Evolutionary conservation across 768 basidiomycete species (phyloP), one percentile per base, ranked within the genome.

Genomic region (Termitomyces sp.): DNA sequence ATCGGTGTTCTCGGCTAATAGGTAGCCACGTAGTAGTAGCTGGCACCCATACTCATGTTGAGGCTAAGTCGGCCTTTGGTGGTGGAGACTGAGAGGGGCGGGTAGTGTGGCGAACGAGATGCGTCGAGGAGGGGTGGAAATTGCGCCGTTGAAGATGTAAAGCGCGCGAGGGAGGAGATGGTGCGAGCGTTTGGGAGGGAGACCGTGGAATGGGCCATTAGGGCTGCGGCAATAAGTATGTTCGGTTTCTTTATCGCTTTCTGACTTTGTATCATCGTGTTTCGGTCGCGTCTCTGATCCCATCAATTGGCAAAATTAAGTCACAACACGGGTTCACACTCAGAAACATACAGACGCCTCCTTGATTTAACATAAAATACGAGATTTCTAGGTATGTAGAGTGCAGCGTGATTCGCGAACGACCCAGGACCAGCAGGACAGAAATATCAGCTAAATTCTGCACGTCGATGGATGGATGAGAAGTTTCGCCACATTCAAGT

Each of bases 161-260:
- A 85, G 13, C 82, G 78, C 8, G 80, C 75, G 20, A 87, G 78
- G 16, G 76, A 72, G 1, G 84, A 80, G n/a, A 74, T 65, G 1
- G 77, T 77, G 22, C 84, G 79, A 8, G 75, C 68, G 10, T 81
- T 78, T 3, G 55, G 59, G 34, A 71, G 59, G 10, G 66, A 63
- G 10, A 63, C n/a, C 2, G 61, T 60, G 14, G 65, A 62, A 27
- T 67, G 61, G 32, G 65, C 46, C 5, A 12, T 31, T 20, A 3
- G 61, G 26, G 65, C 42, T 14, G n/a, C 47, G 13, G 29, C 20
- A 22, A 57, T 12, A 62, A 56, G n/a, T 61, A 6, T 69, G 60
- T 6, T 61, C 26, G 0, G 13, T 32, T 14, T 42, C 59, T 61
- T 41, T 67, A 63, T 39, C 53, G n/a, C n/a, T n/a, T n/a, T n/a